Evolutionary conservation across 495 filamentous ascomycete species (phyloP), one percentile per base, ranked within the genome.

Genomic region (Annulohypoxylon maeteangense): DNA sequence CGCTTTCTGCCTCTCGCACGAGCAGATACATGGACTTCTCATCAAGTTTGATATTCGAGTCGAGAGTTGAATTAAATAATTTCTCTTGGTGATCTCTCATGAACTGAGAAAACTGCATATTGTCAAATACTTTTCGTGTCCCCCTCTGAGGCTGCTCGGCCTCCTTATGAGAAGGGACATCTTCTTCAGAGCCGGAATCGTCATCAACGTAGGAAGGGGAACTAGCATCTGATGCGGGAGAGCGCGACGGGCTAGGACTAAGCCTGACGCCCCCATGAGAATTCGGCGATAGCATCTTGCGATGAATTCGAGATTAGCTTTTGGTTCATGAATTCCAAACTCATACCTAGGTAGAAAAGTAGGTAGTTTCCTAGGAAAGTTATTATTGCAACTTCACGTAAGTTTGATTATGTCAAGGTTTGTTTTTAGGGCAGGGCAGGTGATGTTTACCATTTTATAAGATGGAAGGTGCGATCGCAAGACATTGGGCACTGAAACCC

Each of bases 61-160:
- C 73, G 4, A 62, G 27, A 16, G 75, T 48, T 0, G 59, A 61
- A 23, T 71, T 62, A 7, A 78, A 79, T 38, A 81, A 74, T 42
- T 78, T 27, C 62, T 74, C 57, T 29, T 70, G 66, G 7, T 70
- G 67, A 45, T 74, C 62, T 50, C 67, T 70, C 44, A 74, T 61
- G 20, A 73, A 73, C 27, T 73, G 70, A 5, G 70, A 65, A 32
- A 73, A 73, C 44, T 73, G 55, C 14, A 61, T 7, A 12, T 81
- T 81, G 56, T 87, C 81, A 1, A 85, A 83, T 38, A 82, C 75
- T 54, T 81, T 83, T 20, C 74, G 75, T 48, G 75, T 70, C 16
- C 74, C 66, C 16, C 74, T 16, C 3, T 55, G 58, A 20, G 72
- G 47, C 25, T 81, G 73, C 40, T 75, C 40, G 0, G 67, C 36